Percentiles rank a stretch among this genome's conserved stretches.
Evolutionary conservation across 371 early-diverging fungal species (phyloP).

Genomic region (Apophysomyces trapeziformis): DNA sequence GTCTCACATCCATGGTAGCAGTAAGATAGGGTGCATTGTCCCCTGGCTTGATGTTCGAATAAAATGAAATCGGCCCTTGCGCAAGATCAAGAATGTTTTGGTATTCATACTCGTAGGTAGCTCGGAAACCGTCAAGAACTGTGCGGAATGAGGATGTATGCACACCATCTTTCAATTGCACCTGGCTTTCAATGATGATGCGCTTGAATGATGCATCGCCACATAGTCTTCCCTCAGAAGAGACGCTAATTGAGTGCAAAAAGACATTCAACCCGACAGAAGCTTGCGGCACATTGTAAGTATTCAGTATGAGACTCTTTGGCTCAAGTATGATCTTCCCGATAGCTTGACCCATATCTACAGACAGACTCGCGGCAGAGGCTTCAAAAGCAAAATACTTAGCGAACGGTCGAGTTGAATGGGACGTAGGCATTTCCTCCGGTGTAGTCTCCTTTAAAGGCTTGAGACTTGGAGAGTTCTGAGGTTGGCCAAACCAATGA

Average conservation of each 20-base stretch:
- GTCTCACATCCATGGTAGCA: constrained; percentile 25
- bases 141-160: constrained; percentile 22
- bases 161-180: constrained; percentile 12
- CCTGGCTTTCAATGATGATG: constrained; percentile 26
- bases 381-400: constrained; percentile 57
- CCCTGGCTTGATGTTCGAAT: constrained; percentile 29
- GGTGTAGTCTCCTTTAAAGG: neutral
- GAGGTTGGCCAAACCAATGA: constrained; percentile 65
- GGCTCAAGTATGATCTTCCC: constrained; percentile 64
- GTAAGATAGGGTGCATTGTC: constrained; percentile 20
- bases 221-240: constrained; percentile 62
- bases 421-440: constrained; percentile 8
- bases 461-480: neutral
- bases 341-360: constrained; percentile 79
- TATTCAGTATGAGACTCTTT: constrained; percentile 49
- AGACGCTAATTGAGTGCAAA: constrained; percentile 47
- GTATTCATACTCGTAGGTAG: constrained; percentile 70
- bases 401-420: constrained; percentile 46
- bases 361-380: constrained; percentile 56
- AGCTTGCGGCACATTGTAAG: constrained; percentile 51
- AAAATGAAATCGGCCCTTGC: constrained; percentile 44
- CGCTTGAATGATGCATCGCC: constrained; percentile 53
- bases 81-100: constrained; percentile 63
- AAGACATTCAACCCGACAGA: constrained; percentile 46
- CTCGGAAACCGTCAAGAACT: constrained; percentile 40